Conservation (phyloP, 345 rosid genomes). For the Dimocarpus longan region DNA sequence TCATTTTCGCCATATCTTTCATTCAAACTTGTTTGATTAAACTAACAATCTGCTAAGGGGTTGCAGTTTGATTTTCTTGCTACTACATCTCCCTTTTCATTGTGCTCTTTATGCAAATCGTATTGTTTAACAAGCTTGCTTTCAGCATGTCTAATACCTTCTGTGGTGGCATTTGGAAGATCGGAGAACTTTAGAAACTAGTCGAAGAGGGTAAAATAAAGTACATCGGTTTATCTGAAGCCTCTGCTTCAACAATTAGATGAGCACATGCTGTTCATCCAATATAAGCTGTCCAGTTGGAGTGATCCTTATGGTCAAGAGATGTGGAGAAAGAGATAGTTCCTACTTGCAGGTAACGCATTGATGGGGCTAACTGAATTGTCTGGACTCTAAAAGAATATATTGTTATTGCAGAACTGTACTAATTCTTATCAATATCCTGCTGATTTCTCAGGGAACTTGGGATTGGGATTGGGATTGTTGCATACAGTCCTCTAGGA, state of each 20-base stretch:
- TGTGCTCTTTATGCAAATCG: not conserved
- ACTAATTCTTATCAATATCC: not conserved
- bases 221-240: slow-evolving; percentile 70
- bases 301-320: slow-evolving; percentile 83
- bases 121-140: not conserved
- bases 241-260: slow-evolving; percentile 76
- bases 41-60: not conserved
- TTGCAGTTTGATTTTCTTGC: not conserved
- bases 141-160: not conserved
- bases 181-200: slow-evolving; percentile 71
- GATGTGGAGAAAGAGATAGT: slow-evolving; percentile 75
- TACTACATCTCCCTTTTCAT: not conserved
- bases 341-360: slow-evolving; percentile 31
- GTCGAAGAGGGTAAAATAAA: slow-evolving; percentile 79
- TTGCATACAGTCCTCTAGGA: slow-evolving; percentile 70
- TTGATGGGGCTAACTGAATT: slow-evolving; percentile 24
- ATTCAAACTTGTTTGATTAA: not conserved
- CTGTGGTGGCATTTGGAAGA: slow-evolving; percentile 18
- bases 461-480: slow-evolving; percentile 79
- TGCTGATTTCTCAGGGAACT: slow-evolving; percentile 50
- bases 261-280: slow-evolving; percentile 86
- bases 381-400: not conserved
- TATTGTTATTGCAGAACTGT: not conserved
- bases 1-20: not conserved
- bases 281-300: slow-evolving; percentile 64